Percentiles rank a stretch among this genome's conserved stretches.
phyloP scores from a whole-genome alignment of 106 monocot species.

The Dioscorea alata region DNA sequence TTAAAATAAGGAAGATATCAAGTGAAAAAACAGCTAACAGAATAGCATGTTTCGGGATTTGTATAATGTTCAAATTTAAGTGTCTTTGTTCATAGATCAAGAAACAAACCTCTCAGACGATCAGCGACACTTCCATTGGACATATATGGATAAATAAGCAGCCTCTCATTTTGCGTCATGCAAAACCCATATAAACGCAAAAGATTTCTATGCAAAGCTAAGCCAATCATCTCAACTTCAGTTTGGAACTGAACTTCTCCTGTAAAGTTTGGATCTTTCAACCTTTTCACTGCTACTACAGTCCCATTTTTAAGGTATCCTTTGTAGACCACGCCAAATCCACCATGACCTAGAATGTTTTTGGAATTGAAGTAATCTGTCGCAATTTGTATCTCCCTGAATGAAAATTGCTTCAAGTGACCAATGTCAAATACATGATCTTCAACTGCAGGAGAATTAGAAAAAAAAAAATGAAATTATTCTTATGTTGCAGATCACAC shows the following conservation, averaged over 20 bases:
- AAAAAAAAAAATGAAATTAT: background rate
- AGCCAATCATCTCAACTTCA: conserved; percentile 98
- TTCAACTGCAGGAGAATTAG: conserved; percentile 35
- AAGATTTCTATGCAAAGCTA: conserved; percentile 89
- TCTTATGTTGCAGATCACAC: background rate
- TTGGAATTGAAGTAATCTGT: conserved; percentile 76
- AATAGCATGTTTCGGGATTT: no score
- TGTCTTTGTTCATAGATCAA: no score
- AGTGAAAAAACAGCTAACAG: no score
- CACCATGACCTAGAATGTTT: conserved; percentile 91
- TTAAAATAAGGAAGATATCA: no score
- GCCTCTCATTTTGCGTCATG: conserved; percentile 74
- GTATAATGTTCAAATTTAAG: no score
- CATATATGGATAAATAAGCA: conserved; percentile 95
- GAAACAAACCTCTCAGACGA: conserved; percentile 70
- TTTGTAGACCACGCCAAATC: conserved; percentile 93
- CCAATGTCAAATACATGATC: conserved; percentile 77
- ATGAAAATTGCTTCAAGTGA: conserved; percentile 79
- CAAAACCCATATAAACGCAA: conserved; percentile 86
- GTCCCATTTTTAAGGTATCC: conserved; percentile 67
- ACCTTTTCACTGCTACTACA: conserved; percentile 72
- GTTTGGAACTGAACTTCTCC: conserved; percentile 97
- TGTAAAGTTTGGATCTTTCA: conserved; percentile 90
- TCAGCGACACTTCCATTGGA: conserved; percentile 97
- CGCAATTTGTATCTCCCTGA: conserved; percentile 68